Conservation (phyloP, 2,329 filamentous ascomycete species). For the Aspergillus neoniger region DNA sequence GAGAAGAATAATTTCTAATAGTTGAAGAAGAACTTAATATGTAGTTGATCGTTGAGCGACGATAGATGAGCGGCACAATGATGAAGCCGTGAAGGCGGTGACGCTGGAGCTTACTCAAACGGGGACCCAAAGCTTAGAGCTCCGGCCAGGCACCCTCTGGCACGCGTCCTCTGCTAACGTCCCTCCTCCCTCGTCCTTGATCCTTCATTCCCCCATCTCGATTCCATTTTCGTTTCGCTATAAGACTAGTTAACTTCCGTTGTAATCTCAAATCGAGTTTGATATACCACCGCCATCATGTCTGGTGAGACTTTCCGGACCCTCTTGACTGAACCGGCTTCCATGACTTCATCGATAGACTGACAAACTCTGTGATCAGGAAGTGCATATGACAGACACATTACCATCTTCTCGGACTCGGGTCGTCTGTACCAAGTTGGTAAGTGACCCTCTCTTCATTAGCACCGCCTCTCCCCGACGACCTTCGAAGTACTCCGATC, state of each 20-base stretch:
- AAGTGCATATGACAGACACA: conserved; percentile 94
- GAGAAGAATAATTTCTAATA: too few relatives aligned
- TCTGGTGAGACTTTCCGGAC: conserved; percentile 40
- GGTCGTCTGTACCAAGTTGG: conserved; percentile 99
- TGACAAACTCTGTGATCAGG: conserved; percentile 52
- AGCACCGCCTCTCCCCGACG: conserved; percentile 21
- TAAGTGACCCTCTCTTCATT: conserved; percentile 42
- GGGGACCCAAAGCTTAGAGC: conserved; percentile 33
- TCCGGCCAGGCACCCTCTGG: conserved; percentile 39
- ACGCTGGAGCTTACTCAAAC: conserved; percentile 32
- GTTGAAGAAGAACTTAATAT: too few relatives aligned
- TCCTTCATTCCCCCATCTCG: conserved; percentile 19
- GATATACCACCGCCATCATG: conserved; percentile 37
- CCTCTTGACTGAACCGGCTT: conserved; percentile 15
- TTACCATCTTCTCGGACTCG: conserved; percentile 99
- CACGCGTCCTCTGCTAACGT: conserved; percentile 33
- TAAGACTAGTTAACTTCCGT: conserved; percentile 7
- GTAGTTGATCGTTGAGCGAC: neutral
- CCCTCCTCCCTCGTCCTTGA: conserved; percentile 27
- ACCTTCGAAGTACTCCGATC: conserved; percentile 7
- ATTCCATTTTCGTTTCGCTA: conserved; percentile 7
- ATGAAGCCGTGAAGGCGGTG: conserved; percentile 34
- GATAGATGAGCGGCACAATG: neutral
- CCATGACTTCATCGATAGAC: conserved; percentile 35
- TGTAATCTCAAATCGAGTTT: conserved; percentile 16